Base-by-base conservation (phyloP, 768 basidiomycete species). In the Rhizopogon sp. region DNA sequence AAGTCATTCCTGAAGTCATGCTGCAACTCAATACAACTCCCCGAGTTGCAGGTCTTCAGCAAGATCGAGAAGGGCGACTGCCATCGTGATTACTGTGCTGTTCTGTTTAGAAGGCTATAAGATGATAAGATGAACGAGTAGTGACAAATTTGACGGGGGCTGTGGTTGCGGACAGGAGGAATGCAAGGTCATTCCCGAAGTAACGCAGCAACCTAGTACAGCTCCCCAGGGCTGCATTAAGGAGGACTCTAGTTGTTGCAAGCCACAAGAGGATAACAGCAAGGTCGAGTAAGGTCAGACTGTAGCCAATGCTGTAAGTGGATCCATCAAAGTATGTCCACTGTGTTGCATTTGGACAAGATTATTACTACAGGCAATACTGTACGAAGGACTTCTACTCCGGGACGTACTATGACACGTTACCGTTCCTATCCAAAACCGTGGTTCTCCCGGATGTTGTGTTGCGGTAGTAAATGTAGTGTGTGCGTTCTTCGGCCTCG, bases 51-150 rank as follows among this genome's bases (percentile, higher is more conserved):
- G 20, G 20, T 20, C 20, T 20, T 20, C 20, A 20, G 20, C 20
- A 20, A 20, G 20, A 2, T 20, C 20, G 20, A 20, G 20, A 20
- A 20, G 20, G 20, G 71, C 70, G n/a, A 78, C 77, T 10, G 67
- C 76, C 1, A 67, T 79, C 25, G 51, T 71, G 10, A 65, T 79
- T 33, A 70, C 69, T 2, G 3, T 76, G 7, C 58, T 78, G 44
- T 79, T 79, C 52, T 74, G 70, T 9, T 74, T 75, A 72, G 77
- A 79, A 46, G 77, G 76, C 1, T 14, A 63, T 40, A 76, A 77
- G 57, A 74, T 77, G 75, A 52, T 74, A 11, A 60, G 65, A 45
- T 76, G 76, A 75, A 74, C 67, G 11, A 60, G 62, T 25, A 58
- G 63, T 52, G 54, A 67, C 9, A 49, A 64, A 10, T 76, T 76